Percentiles rank a stretch among this genome's conserved stretches.
phyloP scores from a whole-genome alignment of 257 asterid genomes.

The Gentiana macrophylla region DNA sequence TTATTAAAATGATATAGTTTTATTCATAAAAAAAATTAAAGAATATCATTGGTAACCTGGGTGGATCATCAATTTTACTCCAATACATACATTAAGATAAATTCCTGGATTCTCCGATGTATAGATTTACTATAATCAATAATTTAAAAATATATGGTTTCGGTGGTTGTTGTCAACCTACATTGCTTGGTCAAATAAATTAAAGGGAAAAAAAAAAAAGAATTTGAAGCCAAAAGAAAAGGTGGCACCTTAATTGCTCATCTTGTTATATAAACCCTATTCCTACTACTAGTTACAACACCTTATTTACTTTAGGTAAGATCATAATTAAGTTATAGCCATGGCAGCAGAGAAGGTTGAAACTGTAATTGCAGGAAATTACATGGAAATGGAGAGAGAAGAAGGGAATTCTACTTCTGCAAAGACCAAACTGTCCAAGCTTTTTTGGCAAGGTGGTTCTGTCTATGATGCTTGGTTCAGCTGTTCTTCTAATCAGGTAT shows the following conservation, averaged over 20 bases:
- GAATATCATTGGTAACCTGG: too few relatives aligned
- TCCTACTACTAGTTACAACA: background rate
- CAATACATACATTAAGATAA: too few relatives aligned
- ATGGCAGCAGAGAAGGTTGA: conserved; percentile 87
- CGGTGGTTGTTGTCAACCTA: too few relatives aligned
- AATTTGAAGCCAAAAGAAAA: background rate
- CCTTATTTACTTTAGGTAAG: background rate
- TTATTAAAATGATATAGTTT: too few relatives aligned
- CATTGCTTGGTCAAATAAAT: too few relatives aligned
- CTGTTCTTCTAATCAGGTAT: conserved; percentile 76
- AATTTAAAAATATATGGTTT: too few relatives aligned
- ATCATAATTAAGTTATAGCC: background rate
- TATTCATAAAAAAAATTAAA: too few relatives aligned
- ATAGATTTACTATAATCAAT: too few relatives aligned
- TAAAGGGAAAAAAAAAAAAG: too few relatives aligned
- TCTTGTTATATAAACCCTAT: conserved; percentile 1
- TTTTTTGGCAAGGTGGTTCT: conserved; percentile 92
- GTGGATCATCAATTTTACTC: too few relatives aligned
- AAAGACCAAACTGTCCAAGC: conserved; percentile 38
- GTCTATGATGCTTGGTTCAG: conserved; percentile 97
- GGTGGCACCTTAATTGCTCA: too few relatives aligned
- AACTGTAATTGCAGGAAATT: conserved; percentile 72
- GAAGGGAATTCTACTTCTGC: conserved; percentile 16
- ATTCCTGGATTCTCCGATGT: too few relatives aligned
- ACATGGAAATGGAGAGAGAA: conserved; percentile 73